Conservation (phyloP, 148 eudicot genomes). For the Selenicereus undatus region DNA sequence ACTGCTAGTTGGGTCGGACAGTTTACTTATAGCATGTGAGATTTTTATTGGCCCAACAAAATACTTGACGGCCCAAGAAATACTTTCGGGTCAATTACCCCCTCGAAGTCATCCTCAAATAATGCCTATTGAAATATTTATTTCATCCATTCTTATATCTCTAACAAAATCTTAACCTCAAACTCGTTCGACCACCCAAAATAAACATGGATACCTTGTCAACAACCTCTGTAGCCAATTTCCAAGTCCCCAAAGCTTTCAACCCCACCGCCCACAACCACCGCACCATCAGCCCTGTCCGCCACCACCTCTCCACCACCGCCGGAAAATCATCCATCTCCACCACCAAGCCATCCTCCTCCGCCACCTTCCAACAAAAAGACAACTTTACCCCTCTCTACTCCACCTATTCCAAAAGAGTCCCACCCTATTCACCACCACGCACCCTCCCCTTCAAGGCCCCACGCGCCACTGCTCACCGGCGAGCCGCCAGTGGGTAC, state of each 20-base stretch:
- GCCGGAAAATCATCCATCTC: conserved; percentile 4
- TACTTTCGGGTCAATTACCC: not conserved
- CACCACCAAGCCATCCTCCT: conserved; percentile 4
- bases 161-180: not conserved
- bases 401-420: conserved; percentile 15
- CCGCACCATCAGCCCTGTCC: conserved; percentile 15
- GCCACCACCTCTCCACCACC: conserved; percentile 21
- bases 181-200: conserved; percentile 3
- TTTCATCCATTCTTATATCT: not conserved
- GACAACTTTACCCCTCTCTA: conserved; percentile 29
- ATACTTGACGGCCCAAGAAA: not conserved
- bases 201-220: conserved; percentile 50
- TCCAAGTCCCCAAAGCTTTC: conserved; percentile 29
- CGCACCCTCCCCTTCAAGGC: conserved; percentile 4
- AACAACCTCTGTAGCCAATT: conserved; percentile 35
- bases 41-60: not conserved
- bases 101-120: not conserved
- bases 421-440: conserved; percentile 14
- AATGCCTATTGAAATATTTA: no score
- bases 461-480: conserved; percentile 25
- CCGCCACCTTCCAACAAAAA: conserved; percentile 23
- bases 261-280: conserved; percentile 22
- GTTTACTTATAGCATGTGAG: no score
- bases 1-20: no score
- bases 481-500: conserved; percentile 54